Conservation (phyloP, 1,284 basidiomycete species). For the Pseudozyma sp. region DNA sequence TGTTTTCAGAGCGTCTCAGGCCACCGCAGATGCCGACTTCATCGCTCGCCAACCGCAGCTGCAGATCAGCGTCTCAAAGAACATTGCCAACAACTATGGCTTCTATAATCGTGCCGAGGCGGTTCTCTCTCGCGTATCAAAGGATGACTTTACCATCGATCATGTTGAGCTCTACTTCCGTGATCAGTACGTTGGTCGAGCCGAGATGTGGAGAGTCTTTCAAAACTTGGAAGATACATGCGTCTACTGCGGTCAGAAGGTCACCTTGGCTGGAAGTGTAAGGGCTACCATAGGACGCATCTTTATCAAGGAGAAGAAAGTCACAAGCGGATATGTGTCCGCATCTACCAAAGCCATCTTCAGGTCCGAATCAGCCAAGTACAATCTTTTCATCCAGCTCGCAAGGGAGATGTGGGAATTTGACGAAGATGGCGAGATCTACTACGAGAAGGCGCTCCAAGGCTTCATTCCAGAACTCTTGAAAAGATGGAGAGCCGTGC, state of each 20-base stretch:
- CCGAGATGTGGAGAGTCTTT: conserved; percentile 68
- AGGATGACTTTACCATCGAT: conserved; percentile 55
- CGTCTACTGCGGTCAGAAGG: conserved; percentile 67
- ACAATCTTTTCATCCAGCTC: conserved; percentile 87
- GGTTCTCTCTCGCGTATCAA: conserved; percentile 53
- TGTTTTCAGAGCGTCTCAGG: conserved; percentile 59
- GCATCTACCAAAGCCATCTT: conserved; percentile 87
- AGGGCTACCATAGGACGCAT: conserved; percentile 65
- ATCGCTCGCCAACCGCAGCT: conserved; percentile 54
- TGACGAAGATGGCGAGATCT: conserved; percentile 85
- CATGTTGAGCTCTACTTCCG: conserved; percentile 68
- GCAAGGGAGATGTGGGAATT: conserved; percentile 97
- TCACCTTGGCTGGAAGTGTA: conserved; percentile 63
- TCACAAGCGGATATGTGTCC: conserved; percentile 82
- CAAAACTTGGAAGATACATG: conserved; percentile 63
- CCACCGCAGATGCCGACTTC: conserved; percentile 56
- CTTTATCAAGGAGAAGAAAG: conserved; percentile 63
- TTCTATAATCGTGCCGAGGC: conserved; percentile 63
- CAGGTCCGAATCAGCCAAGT: conserved; percentile 85
- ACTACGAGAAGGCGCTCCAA: conserved; percentile 95
- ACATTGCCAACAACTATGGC: conserved; percentile 57
- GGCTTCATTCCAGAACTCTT: conserved; percentile 69
- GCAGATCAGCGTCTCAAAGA: conserved; percentile 60
- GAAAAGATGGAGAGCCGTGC: conserved; percentile 73
- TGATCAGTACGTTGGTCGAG: conserved; percentile 67